Evolutionary conservation across 805 yeast genomes (phyloP).

Genomic region (Candida coquimbonensis): DNA sequence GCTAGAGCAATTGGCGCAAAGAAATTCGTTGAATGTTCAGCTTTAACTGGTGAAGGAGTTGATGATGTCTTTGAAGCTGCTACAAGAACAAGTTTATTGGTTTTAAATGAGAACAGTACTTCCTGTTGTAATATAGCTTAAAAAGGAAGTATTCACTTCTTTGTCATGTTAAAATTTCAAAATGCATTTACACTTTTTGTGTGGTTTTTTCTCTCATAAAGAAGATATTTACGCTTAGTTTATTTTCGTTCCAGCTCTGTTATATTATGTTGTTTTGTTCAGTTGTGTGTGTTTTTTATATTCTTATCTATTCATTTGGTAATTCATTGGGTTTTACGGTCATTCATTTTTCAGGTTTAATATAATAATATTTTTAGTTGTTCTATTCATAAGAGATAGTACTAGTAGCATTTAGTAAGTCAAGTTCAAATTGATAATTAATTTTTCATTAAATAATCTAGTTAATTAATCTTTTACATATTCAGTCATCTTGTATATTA

Average conservation of each 20-base stretch:
- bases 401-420: neutral
- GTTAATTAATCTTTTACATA: no score
- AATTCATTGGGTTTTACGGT: conserved; percentile 11
- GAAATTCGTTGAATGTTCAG: conserved; percentile 79
- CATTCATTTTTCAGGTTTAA: conserved; percentile 10
- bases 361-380: neutral
- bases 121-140: conserved; percentile 35
- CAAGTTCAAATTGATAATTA: neutral
- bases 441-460: no score
- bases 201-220: neutral
- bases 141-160: neutral
- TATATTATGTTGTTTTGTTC: neutral
- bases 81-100: conserved; percentile 70
- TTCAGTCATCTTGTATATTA: no score
- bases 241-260: neutral
- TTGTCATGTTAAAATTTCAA: no score
- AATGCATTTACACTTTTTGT: neutral
- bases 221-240: neutral
- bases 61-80: conserved; percentile 92
- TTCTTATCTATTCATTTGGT: conserved; percentile 3
- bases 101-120: conserved; percentile 37
- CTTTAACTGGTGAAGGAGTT: conserved; percentile 90
- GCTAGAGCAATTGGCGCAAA: conserved; percentile 81
- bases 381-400: neutral
- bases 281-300: neutral